Evolutionary conservation across 305 asterid species (phyloP).

Genomic region (Fraxinus angustifolia): DNA sequence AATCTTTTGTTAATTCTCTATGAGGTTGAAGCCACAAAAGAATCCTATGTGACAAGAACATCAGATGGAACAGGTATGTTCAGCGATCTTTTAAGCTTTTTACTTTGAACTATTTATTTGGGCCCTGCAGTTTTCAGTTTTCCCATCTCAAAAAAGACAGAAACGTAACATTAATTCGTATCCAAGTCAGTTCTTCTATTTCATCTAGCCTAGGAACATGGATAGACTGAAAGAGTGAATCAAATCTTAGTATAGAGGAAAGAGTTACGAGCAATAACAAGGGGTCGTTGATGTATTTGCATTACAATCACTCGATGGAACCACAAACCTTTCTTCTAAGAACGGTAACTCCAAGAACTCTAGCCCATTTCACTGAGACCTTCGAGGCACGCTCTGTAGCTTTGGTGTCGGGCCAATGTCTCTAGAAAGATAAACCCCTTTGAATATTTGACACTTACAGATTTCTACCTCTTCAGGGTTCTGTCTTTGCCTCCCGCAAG

Average conservation of each 20-base stretch:
- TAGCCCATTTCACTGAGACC: not conserved
- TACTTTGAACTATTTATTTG: slow-evolving; percentile 15
- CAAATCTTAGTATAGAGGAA: not conserved
- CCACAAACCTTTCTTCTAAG: not conserved
- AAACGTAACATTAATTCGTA: not conserved
- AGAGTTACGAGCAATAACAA: not conserved
- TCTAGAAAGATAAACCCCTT: not conserved
- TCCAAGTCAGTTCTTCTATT: not conserved
- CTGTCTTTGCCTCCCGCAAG: not conserved
- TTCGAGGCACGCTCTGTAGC: not conserved
- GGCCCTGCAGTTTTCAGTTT: slow-evolving; percentile 17
- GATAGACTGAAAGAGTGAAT: not conserved
- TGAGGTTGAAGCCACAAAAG: slow-evolving; percentile 58
- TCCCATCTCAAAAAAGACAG: not conserved
- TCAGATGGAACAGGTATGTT: slow-evolving; percentile 53
- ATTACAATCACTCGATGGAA: not conserved
- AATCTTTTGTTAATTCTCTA: slow-evolving; percentile 70
- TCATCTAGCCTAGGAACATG: not conserved
- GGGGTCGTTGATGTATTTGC: not conserved
- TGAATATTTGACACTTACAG: not conserved
- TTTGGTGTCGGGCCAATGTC: not conserved
- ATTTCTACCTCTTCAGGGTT: not conserved
- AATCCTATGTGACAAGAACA: slow-evolving; percentile 34
- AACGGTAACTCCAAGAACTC: not conserved
- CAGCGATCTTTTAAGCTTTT: slow-evolving; percentile 20